Base-by-base conservation (phyloP, 2,329 filamentous ascomycete genomes). In the Aspergillus sp. region DNA sequence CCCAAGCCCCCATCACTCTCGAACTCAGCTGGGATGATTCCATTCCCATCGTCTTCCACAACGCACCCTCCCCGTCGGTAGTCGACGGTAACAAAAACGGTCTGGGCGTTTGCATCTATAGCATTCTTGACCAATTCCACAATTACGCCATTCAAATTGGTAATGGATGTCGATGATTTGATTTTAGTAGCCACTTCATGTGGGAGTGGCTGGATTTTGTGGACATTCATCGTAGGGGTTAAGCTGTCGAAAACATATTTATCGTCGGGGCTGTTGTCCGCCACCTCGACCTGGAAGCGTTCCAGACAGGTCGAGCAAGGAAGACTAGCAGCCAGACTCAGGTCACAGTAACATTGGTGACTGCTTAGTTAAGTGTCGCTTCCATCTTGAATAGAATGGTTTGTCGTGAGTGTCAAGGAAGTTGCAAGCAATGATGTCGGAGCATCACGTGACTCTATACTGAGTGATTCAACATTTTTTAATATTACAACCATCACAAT, bases 41-140 rank as follows among this genome's bases (percentile, higher is more conserved):
- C 95, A 15, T 79, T 56, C 1, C 95, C 95, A 74, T 98, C 84
- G 70, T 99, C 95, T 68, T 96, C 90, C 5, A 97, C 83, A 0
- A 82, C 81, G 73, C 93, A 96, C 64, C 84, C 86, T 5, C 92
- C 93, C 23, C 88, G 86, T 53, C 76, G 73, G 70, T 91, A 91
- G 74, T 97, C 90, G 21, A 96, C 79, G 1, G 81, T 83, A 55
- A 96, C 79, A 53, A 84, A 84, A 61, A 97, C 76, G 55, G 82
- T 89, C 35, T 80, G 82, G 15, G 93, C 88, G 46, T 79, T 77
- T 4, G 92, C 91, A 77, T 99, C 95, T 12, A 99, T 80, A 0
- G 91, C 86, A 72, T 99, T 99, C 71, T 89, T 86, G 25, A 96
- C 66, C 9, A 98, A 81, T 46, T 89, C 90, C 55, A 86, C 79